A percentile compares a stretch with the other conserved stretches of the same genome.
Evolutionary conservation across 164 flowering plant species (phyloP).

Genomic region (Annona cherimola): DNA sequence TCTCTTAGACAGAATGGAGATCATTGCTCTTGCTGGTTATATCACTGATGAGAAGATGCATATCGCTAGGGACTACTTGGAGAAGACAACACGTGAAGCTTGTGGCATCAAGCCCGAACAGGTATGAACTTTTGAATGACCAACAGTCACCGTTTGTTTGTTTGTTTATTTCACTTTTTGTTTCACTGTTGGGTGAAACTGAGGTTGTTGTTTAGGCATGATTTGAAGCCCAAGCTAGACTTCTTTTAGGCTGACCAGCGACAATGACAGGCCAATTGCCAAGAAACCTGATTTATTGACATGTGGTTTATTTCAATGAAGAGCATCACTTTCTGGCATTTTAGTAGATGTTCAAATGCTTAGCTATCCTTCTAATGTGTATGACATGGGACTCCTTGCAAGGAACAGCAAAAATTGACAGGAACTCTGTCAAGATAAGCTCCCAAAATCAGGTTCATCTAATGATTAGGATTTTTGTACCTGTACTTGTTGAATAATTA

Average conservation of each 20-base stretch:
- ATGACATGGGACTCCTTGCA: background rate
- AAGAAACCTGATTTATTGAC: background rate
- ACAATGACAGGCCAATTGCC: background rate
- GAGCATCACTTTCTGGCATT: background rate
- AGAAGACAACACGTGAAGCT: slow-evolving; percentile 79
- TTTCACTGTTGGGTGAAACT: background rate
- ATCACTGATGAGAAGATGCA: slow-evolving; percentile 96
- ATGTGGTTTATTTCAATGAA: background rate
- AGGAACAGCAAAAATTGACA: background rate
- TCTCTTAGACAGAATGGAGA: slow-evolving; percentile 94
- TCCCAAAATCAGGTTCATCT: background rate
- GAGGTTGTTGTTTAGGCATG: background rate
- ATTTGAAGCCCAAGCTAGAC: background rate
- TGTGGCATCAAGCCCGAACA: slow-evolving; percentile 92
- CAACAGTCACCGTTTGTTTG: background rate
- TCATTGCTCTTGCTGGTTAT: slow-evolving; percentile 90
- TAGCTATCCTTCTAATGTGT: background rate
- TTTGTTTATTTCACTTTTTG: background rate
- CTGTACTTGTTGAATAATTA: background rate
- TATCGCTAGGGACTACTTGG: slow-evolving; percentile 91
- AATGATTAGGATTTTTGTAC: background rate
- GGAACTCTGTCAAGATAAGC: background rate
- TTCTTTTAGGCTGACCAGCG: background rate
- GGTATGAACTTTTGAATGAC: slow-evolving; percentile 25
- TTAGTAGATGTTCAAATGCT: background rate